Evolutionary conservation across 129 eudicot genomes (phyloP).

Genomic region (Escallonia rubra): DNA sequence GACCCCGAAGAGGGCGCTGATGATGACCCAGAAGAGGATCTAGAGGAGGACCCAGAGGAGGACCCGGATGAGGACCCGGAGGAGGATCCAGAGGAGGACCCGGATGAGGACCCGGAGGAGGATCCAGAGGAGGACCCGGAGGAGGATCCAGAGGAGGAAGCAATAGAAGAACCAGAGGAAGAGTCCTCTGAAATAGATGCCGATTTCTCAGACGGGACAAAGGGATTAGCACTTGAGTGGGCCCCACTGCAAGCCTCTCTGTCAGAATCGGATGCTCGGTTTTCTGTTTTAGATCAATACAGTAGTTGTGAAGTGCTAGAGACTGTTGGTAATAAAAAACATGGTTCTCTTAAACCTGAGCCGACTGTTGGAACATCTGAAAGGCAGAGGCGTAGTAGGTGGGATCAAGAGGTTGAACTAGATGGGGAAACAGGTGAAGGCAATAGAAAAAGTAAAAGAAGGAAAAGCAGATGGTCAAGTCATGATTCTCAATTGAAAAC

Average conservation of each 20-base stretch:
- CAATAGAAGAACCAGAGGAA: slow-evolving; percentile 14
- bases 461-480: slow-evolving; percentile 32
- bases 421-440: not conserved
- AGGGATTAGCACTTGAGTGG: not conserved
- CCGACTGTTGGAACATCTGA: slow-evolving; percentile 1
- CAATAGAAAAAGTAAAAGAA: slow-evolving; percentile 14
- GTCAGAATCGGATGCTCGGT: not conserved
- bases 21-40: slow-evolving; percentile 16
- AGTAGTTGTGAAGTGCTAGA: not conserved
- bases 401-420: slow-evolving; percentile 7
- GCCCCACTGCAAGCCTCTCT: not conserved
- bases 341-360: not conserved
- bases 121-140: slow-evolving; percentile 11
- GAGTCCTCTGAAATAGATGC: slow-evolving; percentile 1
- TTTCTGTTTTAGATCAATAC: not conserved
- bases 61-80: not conserved
- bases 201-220: not conserved
- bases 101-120: slow-evolving; percentile 2
- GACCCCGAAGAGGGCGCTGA: not conserved
- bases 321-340: not conserved
- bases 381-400: slow-evolving; percentile 13
- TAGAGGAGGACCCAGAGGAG: not conserved
- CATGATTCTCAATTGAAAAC: slow-evolving; percentile 15
- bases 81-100: slow-evolving; percentile 13
- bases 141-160: slow-evolving; percentile 12